A percentile compares a stretch with the other conserved stretches of the same genome.
These are phyloP conservation scores for Platanthera guangdongensis DNA, from an alignment of 106 monocot genomes.

Conservation along the genomic window DNA sequence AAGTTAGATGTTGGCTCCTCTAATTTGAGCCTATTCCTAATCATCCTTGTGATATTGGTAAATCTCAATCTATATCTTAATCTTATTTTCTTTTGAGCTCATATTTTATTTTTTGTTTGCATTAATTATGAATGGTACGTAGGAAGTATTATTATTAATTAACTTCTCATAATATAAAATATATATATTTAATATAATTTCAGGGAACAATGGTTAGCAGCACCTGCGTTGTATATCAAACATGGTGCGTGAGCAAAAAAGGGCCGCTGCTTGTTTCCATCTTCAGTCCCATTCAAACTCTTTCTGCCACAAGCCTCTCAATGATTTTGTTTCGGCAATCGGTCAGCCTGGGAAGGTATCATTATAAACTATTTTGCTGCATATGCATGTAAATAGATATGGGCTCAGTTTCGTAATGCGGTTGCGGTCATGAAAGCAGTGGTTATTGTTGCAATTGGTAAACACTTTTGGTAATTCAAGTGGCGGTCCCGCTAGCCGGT, in stretches of 20 bases:
- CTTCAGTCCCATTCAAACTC: slow-evolving; percentile 37
- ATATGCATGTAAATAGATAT: too few species aligned
- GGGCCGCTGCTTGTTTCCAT: slow-evolving; percentile 45
- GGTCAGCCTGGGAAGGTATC: slow-evolving; percentile 29
- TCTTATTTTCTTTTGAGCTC: background rate
- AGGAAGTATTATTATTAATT: background rate
- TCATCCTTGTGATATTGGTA: slow-evolving; percentile 34
- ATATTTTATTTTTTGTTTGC: background rate
- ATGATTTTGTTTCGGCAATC: slow-evolving; percentile 22
- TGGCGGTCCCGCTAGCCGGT: too few species aligned
- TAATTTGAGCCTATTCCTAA: slow-evolving; percentile 11
- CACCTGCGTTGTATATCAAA: slow-evolving; percentile 17
- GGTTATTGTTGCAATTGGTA: too few species aligned
- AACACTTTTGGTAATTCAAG: too few species aligned
- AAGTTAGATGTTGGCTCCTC: slow-evolving; percentile 29
- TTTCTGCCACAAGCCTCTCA: slow-evolving; percentile 26
- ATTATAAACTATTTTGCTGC: too few species aligned
- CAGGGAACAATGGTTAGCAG: slow-evolving; percentile 19
- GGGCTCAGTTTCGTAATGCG: too few species aligned
- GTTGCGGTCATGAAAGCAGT: too few species aligned
- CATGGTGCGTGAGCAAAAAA: slow-evolving; percentile 34
- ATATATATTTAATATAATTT: background rate
- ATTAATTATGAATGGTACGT: too few species aligned
- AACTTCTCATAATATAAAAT: background rate
- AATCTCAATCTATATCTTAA: background rate